These are phyloP conservation scores for Aspergillus fructus DNA, from an alignment of 2,329 filamentous ascomycete genomes.

Conservation along the genomic window DNA sequence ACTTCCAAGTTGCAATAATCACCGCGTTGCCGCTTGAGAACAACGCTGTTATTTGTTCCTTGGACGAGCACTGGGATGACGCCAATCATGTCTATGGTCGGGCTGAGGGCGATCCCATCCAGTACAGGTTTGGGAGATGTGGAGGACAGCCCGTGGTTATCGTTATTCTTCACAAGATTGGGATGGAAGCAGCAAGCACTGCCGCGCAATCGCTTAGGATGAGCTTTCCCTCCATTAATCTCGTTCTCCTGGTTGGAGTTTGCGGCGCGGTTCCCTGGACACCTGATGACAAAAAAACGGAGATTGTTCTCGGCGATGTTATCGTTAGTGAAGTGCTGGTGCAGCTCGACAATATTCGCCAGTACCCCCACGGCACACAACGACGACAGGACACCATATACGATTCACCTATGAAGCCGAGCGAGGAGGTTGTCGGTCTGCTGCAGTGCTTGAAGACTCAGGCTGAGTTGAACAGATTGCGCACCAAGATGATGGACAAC, in stretches of 20 bases:
- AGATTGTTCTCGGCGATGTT: slow-evolving; percentile 6
- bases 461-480: neutral
- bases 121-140: neutral
- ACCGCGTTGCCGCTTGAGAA: neutral
- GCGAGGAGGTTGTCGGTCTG: neutral
- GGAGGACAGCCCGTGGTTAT: slow-evolving; percentile 1
- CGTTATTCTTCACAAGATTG: neutral
- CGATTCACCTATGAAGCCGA: neutral
- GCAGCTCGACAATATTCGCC: neutral
- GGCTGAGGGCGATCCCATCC: neutral
- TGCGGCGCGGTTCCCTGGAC: neutral
- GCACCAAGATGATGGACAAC: neutral
- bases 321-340: slow-evolving; percentile 2
- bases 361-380: neutral
- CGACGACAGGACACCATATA: neutral
- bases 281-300: neutral
- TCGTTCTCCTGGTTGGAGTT: slow-evolving; percentile 2
- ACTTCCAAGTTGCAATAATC: slow-evolving; percentile 5
- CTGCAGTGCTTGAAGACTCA: neutral
- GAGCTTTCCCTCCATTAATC: neutral
- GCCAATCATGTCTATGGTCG: neutral
- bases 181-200: neutral
- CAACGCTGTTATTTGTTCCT: neutral
- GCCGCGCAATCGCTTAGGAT: neutral
- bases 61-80: neutral